Conservation (phyloP, 257 asterid genomes). For the Linderniella brevidens region DNA sequence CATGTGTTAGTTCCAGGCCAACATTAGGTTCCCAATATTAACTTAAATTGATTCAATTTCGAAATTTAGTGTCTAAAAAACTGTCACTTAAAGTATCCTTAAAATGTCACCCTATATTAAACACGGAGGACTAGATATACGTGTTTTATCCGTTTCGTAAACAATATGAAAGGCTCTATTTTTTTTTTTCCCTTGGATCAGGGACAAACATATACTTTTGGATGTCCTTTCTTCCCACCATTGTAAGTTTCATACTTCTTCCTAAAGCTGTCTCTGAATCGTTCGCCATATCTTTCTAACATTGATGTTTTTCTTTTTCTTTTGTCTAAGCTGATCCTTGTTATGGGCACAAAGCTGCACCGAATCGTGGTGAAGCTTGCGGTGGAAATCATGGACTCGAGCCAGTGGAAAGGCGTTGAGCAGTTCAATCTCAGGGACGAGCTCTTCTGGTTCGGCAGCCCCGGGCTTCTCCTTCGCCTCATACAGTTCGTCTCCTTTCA, state of each 20-base stretch:
- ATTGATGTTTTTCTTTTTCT: background rate
- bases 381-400: constrained; percentile 55
- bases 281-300: background rate
- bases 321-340: constrained; percentile 52
- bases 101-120: no score
- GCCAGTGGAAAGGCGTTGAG: constrained; percentile 37
- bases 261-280: background rate
- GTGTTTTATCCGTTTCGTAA: no score
- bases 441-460: constrained; percentile 92
- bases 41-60: no score
- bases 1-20: no score
- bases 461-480: constrained; percentile 57
- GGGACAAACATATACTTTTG: constrained; percentile 93
- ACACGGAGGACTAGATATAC: no score
- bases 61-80: no score
- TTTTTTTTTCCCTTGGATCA: constrained; percentile 15
- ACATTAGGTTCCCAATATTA: no score
- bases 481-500: constrained; percentile 81
- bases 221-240: constrained; percentile 67
- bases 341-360: constrained; percentile 82
- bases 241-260: constrained; percentile 28
- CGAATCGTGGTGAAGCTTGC: constrained; percentile 73
- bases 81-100: no score
- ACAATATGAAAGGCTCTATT: no score
- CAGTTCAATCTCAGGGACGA: constrained; percentile 74